phyloP scores from a whole-genome alignment of 306 rosid genomes.

The Vigna angularis region DNA sequence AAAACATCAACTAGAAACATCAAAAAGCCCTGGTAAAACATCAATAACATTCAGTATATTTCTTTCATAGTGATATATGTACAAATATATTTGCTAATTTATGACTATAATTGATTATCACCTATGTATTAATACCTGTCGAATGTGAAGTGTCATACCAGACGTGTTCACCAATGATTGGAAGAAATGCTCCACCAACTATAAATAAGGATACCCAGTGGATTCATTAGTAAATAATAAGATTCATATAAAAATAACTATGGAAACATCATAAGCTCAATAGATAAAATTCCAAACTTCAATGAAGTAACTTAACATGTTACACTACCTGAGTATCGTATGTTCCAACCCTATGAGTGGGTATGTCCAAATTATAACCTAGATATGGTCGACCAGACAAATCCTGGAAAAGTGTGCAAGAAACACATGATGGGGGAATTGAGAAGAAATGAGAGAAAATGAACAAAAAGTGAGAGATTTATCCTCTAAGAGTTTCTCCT shows the following conservation, averaged over 20 bases:
- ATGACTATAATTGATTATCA: slow-evolving; percentile 32
- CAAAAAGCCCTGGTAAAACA: not conserved
- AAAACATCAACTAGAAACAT: slow-evolving; percentile 11
- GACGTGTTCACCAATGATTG: slow-evolving; percentile 96
- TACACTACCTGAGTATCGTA: slow-evolving; percentile 89
- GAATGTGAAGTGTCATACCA: slow-evolving; percentile 97
- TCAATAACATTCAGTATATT: not conserved
- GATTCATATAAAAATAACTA: not conserved
- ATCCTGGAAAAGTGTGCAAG: slow-evolving; percentile 63
- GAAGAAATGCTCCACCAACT: slow-evolving; percentile 98
- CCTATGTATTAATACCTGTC: slow-evolving; percentile 64
- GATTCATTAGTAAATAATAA: slow-evolving; percentile 8
- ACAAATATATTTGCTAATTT: slow-evolving; percentile 21
- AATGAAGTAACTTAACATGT: slow-evolving; percentile 15
- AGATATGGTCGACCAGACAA: slow-evolving; percentile 95
- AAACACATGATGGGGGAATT: not conserved
- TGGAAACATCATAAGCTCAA: slow-evolving; percentile 20
- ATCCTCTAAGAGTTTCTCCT: not conserved
- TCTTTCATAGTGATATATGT: slow-evolving; percentile 11
- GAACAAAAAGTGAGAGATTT: not conserved
- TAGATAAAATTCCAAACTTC: slow-evolving; percentile 28
- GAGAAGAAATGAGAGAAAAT: not conserved
- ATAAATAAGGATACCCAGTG: slow-evolving; percentile 33
- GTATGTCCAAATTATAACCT: slow-evolving; percentile 77
- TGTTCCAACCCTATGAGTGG: slow-evolving; percentile 88